These are phyloP conservation scores for Usnea hakonensis DNA, from an alignment of 495 filamentous ascomycete species.

Conservation along the genomic window DNA sequence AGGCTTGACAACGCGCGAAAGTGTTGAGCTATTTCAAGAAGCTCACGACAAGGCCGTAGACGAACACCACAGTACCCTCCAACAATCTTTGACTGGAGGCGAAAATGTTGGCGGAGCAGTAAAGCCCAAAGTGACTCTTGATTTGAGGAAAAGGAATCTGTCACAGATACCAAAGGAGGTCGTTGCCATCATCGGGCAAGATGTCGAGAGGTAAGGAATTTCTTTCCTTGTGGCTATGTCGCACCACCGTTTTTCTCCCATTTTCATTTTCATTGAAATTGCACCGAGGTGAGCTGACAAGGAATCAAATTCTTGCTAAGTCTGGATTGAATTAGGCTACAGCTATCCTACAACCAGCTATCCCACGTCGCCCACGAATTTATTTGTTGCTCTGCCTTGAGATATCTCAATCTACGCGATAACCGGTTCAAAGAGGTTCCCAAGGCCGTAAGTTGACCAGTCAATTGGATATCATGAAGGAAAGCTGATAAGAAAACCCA, in stretches of 20 bases:
- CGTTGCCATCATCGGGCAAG: slow-evolving; percentile 85
- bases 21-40: slow-evolving; percentile 50
- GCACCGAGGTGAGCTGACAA: not conserved
- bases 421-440: slow-evolving; percentile 88
- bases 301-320: slow-evolving; percentile 15
- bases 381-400: slow-evolving; percentile 76
- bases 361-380: slow-evolving; percentile 72
- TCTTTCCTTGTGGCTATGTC: slow-evolving; percentile 7
- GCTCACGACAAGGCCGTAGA: slow-evolving; percentile 63
- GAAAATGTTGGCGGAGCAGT: slow-evolving; percentile 61
- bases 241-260: not conserved
- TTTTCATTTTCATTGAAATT: not conserved
- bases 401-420: slow-evolving; percentile 88
- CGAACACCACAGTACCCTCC: slow-evolving; percentile 54
- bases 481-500: slow-evolving; percentile 15
- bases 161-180: slow-evolving; percentile 76
- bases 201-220: slow-evolving; percentile 70
- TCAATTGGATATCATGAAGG: slow-evolving; percentile 23
- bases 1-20: slow-evolving; percentile 31
- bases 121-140: slow-evolving; percentile 75
- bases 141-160: slow-evolving; percentile 78
- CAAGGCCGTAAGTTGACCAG: slow-evolving; percentile 54
- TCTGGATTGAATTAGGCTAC: slow-evolving; percentile 12
- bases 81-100: slow-evolving; percentile 58
- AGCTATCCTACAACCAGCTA: slow-evolving; percentile 66